Base-by-base conservation (phyloP, 176 grass and related monocot species). In the Oryza punctata region DNA sequence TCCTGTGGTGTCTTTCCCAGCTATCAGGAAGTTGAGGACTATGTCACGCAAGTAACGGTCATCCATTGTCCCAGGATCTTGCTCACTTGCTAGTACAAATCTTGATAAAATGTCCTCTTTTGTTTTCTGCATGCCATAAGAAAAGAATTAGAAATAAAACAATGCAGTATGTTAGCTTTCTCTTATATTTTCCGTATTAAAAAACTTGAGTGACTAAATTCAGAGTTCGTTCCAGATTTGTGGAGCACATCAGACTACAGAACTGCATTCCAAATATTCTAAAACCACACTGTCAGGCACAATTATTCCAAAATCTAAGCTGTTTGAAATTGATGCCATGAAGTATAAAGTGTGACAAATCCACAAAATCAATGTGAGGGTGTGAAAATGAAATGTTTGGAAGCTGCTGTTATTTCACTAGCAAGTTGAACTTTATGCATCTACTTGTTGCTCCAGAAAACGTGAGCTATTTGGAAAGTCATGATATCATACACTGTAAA, bases 71-170 rank as follows among this genome's bases (percentile, higher is more conserved):
- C 78, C 61, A 19, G 91, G 81, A 12, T 91, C 81, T 43, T 87
- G 75, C 16, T 90, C 66, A 24, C 78, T 93, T 85, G 85, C 86
- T 67, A 75, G 38, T 59, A 97, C 68, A 77, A 97, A 97, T 75
- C 89, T 97, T 83, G 94, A 97, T 14, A 97, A 40, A 25, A 97
- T 94, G 63, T 97, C 91, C 33, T 88, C 78, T 82, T 73, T 97
- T 14, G 67, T 7, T 60, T 79, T 78, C 88, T 91, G 46, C 70
- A 27, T 84, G 16, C 21, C 52, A 76, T 65, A 49, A 76, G 28
- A 89, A 49, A 30, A 64, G 63, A 63, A 75, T 69, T 37, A 70
- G 7, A 80, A 65, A 21, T 43, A 63, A 27, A 70, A 80, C 3
- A 65, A 5, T 61, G 21, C 16, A 44, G 30, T 69, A 70, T 50